These are phyloP conservation scores for Cucurbita maxima DNA, from an alignment of 306 rosid species.

Conservation along the genomic window DNA sequence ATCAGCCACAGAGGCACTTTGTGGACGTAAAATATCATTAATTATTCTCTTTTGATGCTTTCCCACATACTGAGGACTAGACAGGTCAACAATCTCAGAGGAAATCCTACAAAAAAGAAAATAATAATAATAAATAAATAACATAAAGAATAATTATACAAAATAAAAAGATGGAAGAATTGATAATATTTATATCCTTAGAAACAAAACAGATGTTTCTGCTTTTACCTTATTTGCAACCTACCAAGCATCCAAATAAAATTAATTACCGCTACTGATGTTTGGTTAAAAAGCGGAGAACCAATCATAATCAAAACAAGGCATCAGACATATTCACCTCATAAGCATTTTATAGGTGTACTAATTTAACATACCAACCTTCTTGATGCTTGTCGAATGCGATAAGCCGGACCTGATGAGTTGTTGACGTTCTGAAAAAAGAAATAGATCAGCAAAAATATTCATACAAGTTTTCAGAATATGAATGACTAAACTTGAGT, in stretches of 20 bases:
- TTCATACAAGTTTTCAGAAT: neutral
- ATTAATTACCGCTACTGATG: neutral
- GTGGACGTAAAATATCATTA: conserved; percentile 19
- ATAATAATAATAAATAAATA: neutral
- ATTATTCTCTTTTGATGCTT: conserved; percentile 46
- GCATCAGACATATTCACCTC: neutral
- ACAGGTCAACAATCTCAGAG: conserved; percentile 44
- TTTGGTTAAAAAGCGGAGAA: neutral
- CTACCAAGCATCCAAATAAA: neutral
- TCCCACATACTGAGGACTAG: conserved; percentile 47
- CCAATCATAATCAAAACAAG: neutral
- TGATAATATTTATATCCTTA: neutral
- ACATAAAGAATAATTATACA: too few species aligned
- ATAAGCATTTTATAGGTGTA: neutral
- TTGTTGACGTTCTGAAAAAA: conserved; percentile 33
- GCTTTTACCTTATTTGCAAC: neutral
- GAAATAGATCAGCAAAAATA: neutral
- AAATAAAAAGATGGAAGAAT: neutral
- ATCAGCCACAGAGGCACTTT: conserved; percentile 25
- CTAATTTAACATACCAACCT: conserved; percentile 33
- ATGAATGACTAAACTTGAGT: neutral
- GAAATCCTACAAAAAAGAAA: conserved; percentile 45
- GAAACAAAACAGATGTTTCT: neutral
- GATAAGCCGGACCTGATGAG: conserved; percentile 43
- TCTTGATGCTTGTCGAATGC: conserved; percentile 40